Percentiles rank a stretch among this genome's conserved stretches.
phyloP scores from a whole-genome alignment of 441 rosid species.

The Brassica hybrid region DNA sequence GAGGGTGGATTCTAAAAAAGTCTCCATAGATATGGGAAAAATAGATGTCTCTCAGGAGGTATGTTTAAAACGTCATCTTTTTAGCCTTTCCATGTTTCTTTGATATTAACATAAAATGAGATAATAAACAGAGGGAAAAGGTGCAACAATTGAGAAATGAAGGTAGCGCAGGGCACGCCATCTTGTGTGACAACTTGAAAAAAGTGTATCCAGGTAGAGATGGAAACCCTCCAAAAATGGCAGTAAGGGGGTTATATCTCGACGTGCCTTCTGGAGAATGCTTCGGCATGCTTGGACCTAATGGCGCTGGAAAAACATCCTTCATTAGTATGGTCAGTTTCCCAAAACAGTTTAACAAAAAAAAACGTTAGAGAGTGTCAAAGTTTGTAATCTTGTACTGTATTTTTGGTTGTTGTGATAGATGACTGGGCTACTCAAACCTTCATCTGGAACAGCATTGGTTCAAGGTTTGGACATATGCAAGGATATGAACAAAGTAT shows the following conservation, averaged over 20 bases:
- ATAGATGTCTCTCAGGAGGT: slow-evolving; percentile 89
- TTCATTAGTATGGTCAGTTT: slow-evolving; percentile 85
- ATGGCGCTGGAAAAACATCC: slow-evolving; percentile 97
- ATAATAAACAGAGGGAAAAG: slow-evolving; percentile 65
- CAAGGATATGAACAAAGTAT: slow-evolving; percentile 76
- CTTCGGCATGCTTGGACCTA: slow-evolving; percentile 96
- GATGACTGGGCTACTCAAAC: slow-evolving; percentile 95
- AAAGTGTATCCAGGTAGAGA: slow-evolving; percentile 87
- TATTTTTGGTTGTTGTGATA: slow-evolving; percentile 30
- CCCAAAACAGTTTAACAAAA: background rate
- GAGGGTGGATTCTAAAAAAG: slow-evolving; percentile 52
- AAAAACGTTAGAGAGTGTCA: slow-evolving; percentile 13
- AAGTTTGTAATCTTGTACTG: slow-evolving; percentile 37
- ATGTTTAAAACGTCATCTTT: slow-evolving; percentile 9
- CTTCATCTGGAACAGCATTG: slow-evolving; percentile 82
- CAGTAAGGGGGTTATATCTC: slow-evolving; percentile 83
- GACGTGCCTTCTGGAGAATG: slow-evolving; percentile 87
- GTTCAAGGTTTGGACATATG: slow-evolving; percentile 77
- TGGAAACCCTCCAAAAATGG: slow-evolving; percentile 84
- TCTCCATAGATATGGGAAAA: slow-evolving; percentile 77
- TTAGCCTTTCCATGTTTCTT: slow-evolving; percentile 3
- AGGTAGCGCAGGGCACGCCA: slow-evolving; percentile 57
- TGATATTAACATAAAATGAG: background rate
- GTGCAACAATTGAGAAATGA: slow-evolving; percentile 76
- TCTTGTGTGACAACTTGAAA: slow-evolving; percentile 72